Evolutionary conservation across 2,329 filamentous ascomycete species (phyloP), one percentile per base, ranked within the genome.

Genomic region (Xylogone sp.): DNA sequence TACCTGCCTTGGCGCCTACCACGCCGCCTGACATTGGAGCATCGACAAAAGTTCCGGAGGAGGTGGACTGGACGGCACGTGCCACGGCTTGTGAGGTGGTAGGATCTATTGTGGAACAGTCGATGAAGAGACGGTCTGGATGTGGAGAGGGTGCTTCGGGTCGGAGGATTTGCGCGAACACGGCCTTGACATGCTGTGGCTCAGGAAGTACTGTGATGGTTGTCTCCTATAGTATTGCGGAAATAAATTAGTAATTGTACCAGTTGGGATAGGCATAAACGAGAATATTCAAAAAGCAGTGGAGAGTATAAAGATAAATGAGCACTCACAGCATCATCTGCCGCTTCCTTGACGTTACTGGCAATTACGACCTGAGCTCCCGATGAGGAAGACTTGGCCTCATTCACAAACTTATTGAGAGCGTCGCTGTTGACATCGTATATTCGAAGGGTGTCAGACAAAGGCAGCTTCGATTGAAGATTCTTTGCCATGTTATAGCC

Each of bases 1-100:
- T 92, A 29, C 88, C 94, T 12, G 90, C 90, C 5, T 83, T 78
- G 10, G 94, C 94, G 43, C 93, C 94, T 4, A 97, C 90, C 0
- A 97, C 92, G 47, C 94, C 94, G 45, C 94, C 94, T 0, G 93
- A 97, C 87, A 99, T 96, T 43, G 94, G 94, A 2, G 94, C 93
- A 67, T 99, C 94, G 53, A 97, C 85, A 65, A 97, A 97, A 48
- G 78, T 79, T 49, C 89, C 89, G 65, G 87, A 81, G 1, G 81
- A 76, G 1, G 83, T 82, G 4, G 80, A 79, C 52, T 76, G 80
- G 1, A 95, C 85, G 21, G 79, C 78, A 54, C 83, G 76, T 20
- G 91, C 90, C 4, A 97, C 86, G 58, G 84, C 79, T 39, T 83
- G 83, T 1, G 92, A 97, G 2, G 91, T 90, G 27, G 84, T 83